A percentile compares a stretch with the other conserved stretches of the same genome.
Conservation (phyloP, 495 filamentous ascomycete species). For the Thermothielavioides terrestris region DNA sequence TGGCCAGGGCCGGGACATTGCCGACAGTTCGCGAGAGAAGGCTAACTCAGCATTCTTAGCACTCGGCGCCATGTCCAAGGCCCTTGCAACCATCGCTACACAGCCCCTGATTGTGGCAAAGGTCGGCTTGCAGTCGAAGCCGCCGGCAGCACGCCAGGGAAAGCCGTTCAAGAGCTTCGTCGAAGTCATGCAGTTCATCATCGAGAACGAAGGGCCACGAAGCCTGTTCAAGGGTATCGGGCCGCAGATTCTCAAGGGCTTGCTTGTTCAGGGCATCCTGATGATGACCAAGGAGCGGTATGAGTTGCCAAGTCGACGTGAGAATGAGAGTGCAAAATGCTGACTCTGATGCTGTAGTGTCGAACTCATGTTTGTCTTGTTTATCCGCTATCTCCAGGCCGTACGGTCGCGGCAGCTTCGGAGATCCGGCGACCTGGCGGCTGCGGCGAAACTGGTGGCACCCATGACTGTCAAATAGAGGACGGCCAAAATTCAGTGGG, state of each 20-base stretch:
- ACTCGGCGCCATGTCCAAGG: constrained; percentile 87
- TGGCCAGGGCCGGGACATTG: too few species aligned
- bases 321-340: constrained; percentile 3
- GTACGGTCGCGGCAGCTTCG: constrained; percentile 62
- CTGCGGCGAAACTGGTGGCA: constrained; percentile 39
- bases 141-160: constrained; percentile 71
- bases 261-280: constrained; percentile 86
- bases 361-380: constrained; percentile 79
- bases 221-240: constrained; percentile 95
- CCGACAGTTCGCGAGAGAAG: not conserved
- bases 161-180: constrained; percentile 92
- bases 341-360: constrained; percentile 48
- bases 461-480: constrained; percentile 40
- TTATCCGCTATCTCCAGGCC: constrained; percentile 72
- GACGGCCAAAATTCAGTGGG: not conserved
- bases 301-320: constrained; percentile 16
- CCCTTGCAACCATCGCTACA: constrained; percentile 82
- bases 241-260: constrained; percentile 85
- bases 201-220: constrained; percentile 72
- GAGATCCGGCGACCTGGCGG: constrained; percentile 53
- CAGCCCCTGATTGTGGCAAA: constrained; percentile 98
- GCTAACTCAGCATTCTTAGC: constrained; percentile 41
- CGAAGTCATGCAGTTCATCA: constrained; percentile 90
- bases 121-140: constrained; percentile 88
- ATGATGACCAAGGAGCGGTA: constrained; percentile 99